Conservation (phyloP, 768 basidiomycete genomes). For the Lepiota brunneoincarnata region DNA sequence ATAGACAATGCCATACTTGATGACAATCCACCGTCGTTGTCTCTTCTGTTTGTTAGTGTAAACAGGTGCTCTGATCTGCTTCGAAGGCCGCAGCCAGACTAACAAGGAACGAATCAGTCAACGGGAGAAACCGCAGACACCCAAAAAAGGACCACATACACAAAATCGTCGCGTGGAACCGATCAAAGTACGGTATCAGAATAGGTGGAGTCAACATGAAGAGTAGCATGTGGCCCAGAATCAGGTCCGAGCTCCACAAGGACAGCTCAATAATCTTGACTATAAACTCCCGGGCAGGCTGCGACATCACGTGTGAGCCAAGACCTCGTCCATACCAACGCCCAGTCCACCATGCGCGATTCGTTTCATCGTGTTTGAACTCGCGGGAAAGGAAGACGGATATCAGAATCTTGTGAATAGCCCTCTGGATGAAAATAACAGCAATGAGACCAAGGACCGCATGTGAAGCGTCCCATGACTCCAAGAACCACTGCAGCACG, state of each 20-base stretch:
- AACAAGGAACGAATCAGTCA: conserved; percentile 1
- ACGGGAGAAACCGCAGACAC: conserved; percentile 17
- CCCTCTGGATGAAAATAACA: conserved; percentile 88
- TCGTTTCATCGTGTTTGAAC: conserved; percentile 99
- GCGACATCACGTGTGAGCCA: conserved; percentile 90
- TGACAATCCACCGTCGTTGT: conserved; percentile 87
- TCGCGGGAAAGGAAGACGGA: conserved; percentile 93
- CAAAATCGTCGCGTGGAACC: conserved; percentile 84
- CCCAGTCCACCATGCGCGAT: conserved; percentile 99
- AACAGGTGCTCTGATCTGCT: conserved; percentile 89
- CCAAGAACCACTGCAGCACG: conserved; percentile 80
- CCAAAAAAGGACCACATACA: conserved; percentile 51
- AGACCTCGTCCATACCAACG: conserved; percentile 96
- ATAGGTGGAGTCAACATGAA: conserved; percentile 90
- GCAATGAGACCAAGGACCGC: conserved; percentile 92
- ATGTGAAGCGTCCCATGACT: conserved; percentile 88
- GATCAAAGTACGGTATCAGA: conserved; percentile 88
- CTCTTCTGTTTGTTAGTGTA: conserved; percentile 88
- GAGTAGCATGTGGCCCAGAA: conserved; percentile 82
- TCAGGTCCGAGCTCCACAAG: conserved; percentile 92
- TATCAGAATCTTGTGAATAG: conserved; percentile 91
- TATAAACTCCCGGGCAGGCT: conserved; percentile 94
- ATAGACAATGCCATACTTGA: conserved; percentile 84
- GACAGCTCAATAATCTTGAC: conserved; percentile 98
- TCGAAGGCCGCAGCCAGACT: conserved; percentile 96